Base-by-base conservation (phyloP, 2,329 filamentous ascomycete species). In the Fusarium tricinctum region DNA sequence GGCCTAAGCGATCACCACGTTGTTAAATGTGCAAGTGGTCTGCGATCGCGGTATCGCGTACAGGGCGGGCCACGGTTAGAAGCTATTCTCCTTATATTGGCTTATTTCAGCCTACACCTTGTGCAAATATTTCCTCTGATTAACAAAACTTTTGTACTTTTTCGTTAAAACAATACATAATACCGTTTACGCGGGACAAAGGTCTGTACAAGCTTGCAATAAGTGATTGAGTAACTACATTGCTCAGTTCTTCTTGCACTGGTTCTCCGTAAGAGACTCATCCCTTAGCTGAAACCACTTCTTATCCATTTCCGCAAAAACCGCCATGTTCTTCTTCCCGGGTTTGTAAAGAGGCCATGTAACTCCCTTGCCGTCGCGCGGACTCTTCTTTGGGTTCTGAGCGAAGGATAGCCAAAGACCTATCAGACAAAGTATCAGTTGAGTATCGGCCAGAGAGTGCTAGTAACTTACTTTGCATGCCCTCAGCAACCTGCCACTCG, bases 341-440 rank as follows among this genome's bases (percentile, higher is more conserved):
- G 42, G 47, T 6, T 39, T 47, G 2, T 62, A 62, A 2, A 62
- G 8, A 1, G 58, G 57, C 58, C 58, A 62, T 3, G 23, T 55
- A 6, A 62, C 8, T 1, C 47, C 23, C 2, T 38, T 54, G 9
- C 42, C 42, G 8, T 40, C 35, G 2, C 14, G 22, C 0, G 57
- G 57, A 5, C 23, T 13, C 13, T 39, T 39, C 3, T 28, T 38
- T 0, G 58, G 47, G 0, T 54, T 54, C 4, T 22, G 7, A 3
- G 47, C 58, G 3, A 62, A 62, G 3, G 58, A 62, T 5, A 62
- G 42, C 58, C 58, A 62, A 1, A 62, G 58, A 10, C 43, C 58
- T 62, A 4, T 13, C 10, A n/a, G 0, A 1, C 2, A 0, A 7
- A 2, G 3, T 9, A 26, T 62, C 26, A 62, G 33, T 12, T 5